Evolutionary conservation across 495 filamentous ascomycete genomes (phyloP).

Genomic region (Lasiosphaeria ovina): DNA sequence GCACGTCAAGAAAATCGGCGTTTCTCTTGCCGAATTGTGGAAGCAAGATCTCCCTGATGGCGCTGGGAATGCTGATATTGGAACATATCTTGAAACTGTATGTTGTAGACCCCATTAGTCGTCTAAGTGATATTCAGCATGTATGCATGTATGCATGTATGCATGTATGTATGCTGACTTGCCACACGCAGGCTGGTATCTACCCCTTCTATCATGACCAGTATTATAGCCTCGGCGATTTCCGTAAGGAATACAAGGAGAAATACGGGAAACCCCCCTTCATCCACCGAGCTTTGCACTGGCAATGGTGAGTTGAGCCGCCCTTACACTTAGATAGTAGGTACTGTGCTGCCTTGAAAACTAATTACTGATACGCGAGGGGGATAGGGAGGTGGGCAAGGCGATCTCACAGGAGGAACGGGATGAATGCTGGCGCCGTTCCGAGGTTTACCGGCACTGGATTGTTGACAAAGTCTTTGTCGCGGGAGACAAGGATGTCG

Average conservation of each 20-base stretch:
- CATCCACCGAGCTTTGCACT: slow-evolving; percentile 3
- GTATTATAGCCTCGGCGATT: background rate
- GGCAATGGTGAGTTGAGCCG: slow-evolving; percentile 5
- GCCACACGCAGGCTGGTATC: slow-evolving; percentile 1
- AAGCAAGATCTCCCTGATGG: slow-evolving; percentile 7
- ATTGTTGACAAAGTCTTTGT: slow-evolving; percentile 7
- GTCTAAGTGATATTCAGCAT: too few relatives aligned
- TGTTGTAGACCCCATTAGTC: background rate
- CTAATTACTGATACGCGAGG: background rate
- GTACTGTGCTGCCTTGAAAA: background rate
- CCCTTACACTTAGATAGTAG: background rate
- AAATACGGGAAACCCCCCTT: slow-evolving; percentile 6
- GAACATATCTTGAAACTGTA: slow-evolving; percentile 7
- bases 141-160: too few relatives aligned
- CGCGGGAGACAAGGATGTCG: background rate
- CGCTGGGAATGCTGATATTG: slow-evolving; percentile 6
- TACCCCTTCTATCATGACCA: slow-evolving; percentile 9
- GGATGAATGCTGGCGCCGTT: slow-evolving; percentile 6
- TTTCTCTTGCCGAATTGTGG: slow-evolving; percentile 7
- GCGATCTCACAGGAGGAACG: background rate
- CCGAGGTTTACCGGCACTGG: slow-evolving; percentile 8
- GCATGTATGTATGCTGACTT: too few relatives aligned
- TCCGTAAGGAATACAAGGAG: slow-evolving; percentile 2
- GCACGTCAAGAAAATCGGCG: slow-evolving; percentile 1
- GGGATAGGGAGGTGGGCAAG: slow-evolving; percentile 1